Evolutionary conservation across 495 filamentous ascomycete genomes (phyloP), one percentile per base, ranked within the genome.

Genomic region (Podospora conica): DNA sequence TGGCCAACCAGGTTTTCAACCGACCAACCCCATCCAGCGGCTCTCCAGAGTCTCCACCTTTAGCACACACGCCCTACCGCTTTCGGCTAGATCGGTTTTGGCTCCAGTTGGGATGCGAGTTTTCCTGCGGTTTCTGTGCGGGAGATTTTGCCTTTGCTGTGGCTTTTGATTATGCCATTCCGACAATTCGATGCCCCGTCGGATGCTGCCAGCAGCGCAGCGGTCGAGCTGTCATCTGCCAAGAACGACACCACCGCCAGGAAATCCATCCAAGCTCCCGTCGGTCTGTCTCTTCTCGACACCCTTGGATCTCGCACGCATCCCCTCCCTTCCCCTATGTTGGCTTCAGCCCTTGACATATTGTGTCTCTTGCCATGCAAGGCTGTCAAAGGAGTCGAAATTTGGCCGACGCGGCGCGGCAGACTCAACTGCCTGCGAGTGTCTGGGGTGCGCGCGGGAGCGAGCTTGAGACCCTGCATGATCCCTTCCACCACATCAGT

Each of bases 401-500:
- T 48, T 48, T 12, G 40, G 40, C 40, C 40, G 40, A 48, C 15
- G 40, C 18, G 40, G 5, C 15, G 40, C 33, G 33, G 33, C 33
- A 48, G 33, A 48, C 15, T 18, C 33, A 6, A 27, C 25, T 6
- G 33, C 29, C 29, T 31, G 29, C 29, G 40, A 15, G 15, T 48
- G 18, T 48, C 40, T 48, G 40, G 40, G 40, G 18, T 48, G 40
- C 18, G 40, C 18, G 54, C 21, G 58, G 31, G 31, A 33, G 48
- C 11, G 28, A n/a, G 48, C 40, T 27, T 25, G 27, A 58, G 77
- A 74, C 77, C 77, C 77, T 79, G 77, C 77, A 79, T 79, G 71
- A 73, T 25, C 68, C 65, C 70, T 63, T 55, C 69, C 66, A 71
- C 72, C 69, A 65, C 78, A 79, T 78, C 76, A 75, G 77, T 80